phyloP scores from a whole-genome alignment of 2,329 filamentous ascomycete genomes.

The Mollisia scopiformis region DNA sequence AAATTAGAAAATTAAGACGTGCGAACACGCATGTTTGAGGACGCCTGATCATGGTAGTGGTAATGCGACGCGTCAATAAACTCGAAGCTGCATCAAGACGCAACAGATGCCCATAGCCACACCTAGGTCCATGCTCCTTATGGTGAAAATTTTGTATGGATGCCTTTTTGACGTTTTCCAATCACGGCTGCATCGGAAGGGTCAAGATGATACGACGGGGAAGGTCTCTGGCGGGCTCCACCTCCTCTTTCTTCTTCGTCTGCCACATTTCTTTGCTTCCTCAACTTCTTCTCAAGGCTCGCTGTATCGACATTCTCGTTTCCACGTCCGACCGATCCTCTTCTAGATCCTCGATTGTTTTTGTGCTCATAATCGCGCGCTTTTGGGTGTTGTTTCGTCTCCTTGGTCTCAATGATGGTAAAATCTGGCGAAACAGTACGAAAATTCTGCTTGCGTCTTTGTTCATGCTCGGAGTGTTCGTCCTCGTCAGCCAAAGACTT shows the following conservation, averaged over 20 bases:
- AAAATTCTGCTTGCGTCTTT: not conserved
- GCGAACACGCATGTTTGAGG: not conserved
- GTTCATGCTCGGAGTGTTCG: not conserved
- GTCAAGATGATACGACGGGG: no score
- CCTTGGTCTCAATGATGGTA: not conserved
- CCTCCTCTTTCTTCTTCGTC: no score
- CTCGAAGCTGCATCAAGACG: not conserved
- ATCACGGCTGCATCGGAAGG: not conserved
- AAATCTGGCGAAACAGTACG: not conserved
- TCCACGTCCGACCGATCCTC: no score
- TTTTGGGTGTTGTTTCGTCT: not conserved
- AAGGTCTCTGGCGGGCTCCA: no score
- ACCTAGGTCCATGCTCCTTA: no score
- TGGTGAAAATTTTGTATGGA: not conserved
- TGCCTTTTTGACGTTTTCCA: not conserved
- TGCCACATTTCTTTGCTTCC: no score
- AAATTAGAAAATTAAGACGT: not conserved
- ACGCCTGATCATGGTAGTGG: no score
- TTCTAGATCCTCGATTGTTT: no score
- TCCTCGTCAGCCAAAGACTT: not conserved
- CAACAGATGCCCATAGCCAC: no score
- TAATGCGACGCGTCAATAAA: no score
- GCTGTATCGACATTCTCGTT: no score
- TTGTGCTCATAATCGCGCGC: not conserved
- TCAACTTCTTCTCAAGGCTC: no score